phyloP scores from a whole-genome alignment of 139 green algal genomes.

The Axilococcus clingmanii region DNA sequence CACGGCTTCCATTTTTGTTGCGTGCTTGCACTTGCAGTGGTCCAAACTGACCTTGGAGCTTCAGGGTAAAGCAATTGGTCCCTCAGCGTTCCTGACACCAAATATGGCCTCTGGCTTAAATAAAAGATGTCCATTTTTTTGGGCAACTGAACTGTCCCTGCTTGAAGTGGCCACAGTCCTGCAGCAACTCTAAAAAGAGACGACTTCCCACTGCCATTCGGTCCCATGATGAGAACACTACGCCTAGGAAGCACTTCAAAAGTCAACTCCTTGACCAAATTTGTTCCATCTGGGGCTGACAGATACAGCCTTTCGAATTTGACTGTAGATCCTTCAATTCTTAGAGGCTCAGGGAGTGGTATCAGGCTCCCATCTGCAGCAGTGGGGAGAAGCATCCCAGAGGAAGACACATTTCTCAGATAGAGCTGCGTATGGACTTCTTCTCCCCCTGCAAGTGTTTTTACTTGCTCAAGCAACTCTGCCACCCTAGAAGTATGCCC shows the following conservation, averaged over 20 bases:
- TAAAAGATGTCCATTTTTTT: conserved; percentile 68
- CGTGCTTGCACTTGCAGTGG: conserved; percentile 10
- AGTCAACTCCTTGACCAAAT: conserved; percentile 72
- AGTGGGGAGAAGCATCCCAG: conserved; percentile 12
- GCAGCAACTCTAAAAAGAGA: conserved; percentile 68
- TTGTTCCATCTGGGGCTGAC: conserved; percentile 66
- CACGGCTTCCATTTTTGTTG: conserved; percentile 12
- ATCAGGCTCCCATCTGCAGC: conserved; percentile 8
- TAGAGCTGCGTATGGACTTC: conserved; percentile 53
- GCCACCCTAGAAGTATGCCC: conserved; percentile 77
- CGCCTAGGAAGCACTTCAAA: conserved; percentile 58
- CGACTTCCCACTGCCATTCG: conserved; percentile 83
- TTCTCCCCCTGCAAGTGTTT: conserved; percentile 41
- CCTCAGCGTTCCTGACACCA: conserved; percentile 56
- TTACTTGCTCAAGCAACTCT: conserved; percentile 84
- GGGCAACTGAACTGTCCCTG: conserved; percentile 35
- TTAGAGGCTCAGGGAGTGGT: conserved; percentile 17
- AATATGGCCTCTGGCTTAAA: conserved; percentile 77
- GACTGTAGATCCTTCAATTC: conserved; percentile 28
- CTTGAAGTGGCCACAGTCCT: conserved; percentile 80
- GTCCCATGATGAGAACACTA: conserved; percentile 78
- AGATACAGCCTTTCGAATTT: conserved; percentile 67
- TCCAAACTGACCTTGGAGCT: conserved; percentile 52
- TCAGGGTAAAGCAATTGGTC: conserved; percentile 84
- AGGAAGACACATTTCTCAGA: conserved; percentile 55